These are phyloP conservation scores for Diplodia corticola DNA, from an alignment of 2,329 filamentous ascomycete species.

Conservation along the genomic window DNA sequence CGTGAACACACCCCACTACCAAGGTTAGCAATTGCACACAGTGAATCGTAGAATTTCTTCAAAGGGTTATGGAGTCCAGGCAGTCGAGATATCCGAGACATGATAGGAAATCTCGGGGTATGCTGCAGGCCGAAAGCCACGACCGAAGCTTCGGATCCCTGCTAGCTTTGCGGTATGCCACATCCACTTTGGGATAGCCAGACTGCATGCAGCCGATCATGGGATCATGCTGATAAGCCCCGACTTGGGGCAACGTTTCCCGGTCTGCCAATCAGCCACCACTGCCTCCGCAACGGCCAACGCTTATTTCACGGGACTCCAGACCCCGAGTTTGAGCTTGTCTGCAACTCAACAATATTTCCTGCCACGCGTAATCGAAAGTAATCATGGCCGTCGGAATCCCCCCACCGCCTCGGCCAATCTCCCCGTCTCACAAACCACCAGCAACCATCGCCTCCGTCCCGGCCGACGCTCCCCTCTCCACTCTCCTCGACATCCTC, in stretches of 20 bases:
- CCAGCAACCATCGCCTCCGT: constrained; percentile 28
- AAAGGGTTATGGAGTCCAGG: background rate
- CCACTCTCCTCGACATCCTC: constrained; percentile 35
- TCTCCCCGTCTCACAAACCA: constrained; percentile 21
- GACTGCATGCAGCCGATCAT: background rate
- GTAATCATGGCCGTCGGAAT: background rate
- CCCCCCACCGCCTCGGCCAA: background rate
- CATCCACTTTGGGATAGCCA: background rate
- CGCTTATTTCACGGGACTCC: too few species aligned
- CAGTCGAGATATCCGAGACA: background rate
- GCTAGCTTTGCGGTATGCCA: background rate
- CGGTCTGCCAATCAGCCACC: too few species aligned
- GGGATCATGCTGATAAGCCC: background rate
- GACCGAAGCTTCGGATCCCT: background rate
- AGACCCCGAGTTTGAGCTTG: too few species aligned
- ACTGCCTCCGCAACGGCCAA: background rate
- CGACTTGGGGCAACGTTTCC: background rate
- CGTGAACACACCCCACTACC: background rate
- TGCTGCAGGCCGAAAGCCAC: background rate
- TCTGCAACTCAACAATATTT: background rate
- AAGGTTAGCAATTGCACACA: background rate
- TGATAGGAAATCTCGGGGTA: background rate
- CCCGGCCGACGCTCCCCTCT: constrained; percentile 31
- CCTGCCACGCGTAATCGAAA: background rate
- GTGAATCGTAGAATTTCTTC: background rate